These are phyloP conservation scores for Spizellomyces punctatus DNA, from an alignment of 192 early-diverging fungal genomes.

Conservation along the genomic window DNA sequence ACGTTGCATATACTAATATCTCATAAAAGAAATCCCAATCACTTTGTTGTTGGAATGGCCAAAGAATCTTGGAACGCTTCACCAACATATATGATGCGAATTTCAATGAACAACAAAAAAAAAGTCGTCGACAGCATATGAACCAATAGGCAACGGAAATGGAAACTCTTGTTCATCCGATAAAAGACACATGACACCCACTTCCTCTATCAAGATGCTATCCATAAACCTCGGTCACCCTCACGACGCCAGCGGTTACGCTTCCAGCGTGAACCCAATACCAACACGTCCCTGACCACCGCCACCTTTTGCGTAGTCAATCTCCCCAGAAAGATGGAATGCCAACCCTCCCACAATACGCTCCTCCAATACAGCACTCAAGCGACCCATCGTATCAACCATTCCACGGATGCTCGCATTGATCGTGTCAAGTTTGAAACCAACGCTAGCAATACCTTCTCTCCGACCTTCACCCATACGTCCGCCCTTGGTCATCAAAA, in stretches of 20 bases:
- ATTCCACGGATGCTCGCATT: conserved; percentile 89
- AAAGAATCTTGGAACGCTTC: too few relatives aligned
- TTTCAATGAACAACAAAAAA: too few relatives aligned
- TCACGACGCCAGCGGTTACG: conserved; percentile 43
- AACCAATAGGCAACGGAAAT: too few relatives aligned
- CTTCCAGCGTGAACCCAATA: conserved; percentile 84
- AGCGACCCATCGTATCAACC: conserved; percentile 87
- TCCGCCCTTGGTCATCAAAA: conserved; percentile 62
- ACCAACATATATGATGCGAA: too few relatives aligned
- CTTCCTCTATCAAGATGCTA: too few relatives aligned
- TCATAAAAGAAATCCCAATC: too few relatives aligned
- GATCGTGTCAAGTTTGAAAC: conserved; percentile 96
- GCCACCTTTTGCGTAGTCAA: conserved; percentile 90
- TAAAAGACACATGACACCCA: too few relatives aligned
- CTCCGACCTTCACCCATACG: conserved; percentile 63
- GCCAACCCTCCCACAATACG: conserved; percentile 88
- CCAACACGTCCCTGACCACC: conserved; percentile 61
- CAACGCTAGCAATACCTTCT: conserved; percentile 91
- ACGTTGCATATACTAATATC: too few relatives aligned
- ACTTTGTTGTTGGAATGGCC: too few relatives aligned
- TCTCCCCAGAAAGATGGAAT: conserved; percentile 74
- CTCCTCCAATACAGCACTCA: conserved; percentile 90
- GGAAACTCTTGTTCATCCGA: too few relatives aligned
- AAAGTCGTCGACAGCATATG: too few relatives aligned
- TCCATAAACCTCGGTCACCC: too few relatives aligned